phyloP scores from a whole-genome alignment of 2,329 filamentous ascomycete species.

The Rhynchosporium graminicola region DNA sequence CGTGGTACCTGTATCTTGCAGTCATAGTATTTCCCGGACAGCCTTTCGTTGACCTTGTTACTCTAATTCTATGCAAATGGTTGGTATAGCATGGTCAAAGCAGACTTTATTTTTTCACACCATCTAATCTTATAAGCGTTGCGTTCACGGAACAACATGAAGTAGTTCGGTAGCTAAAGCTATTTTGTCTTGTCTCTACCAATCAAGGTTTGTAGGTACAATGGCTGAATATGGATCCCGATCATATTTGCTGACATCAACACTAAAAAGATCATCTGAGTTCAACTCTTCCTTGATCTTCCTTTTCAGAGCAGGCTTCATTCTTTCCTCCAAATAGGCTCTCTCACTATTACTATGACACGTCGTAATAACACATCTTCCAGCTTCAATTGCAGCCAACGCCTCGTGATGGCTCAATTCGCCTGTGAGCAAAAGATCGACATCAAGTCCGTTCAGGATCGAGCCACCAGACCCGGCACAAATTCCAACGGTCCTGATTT shows the following conservation, averaged over 20 bases:
- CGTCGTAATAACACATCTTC: slow-evolving; percentile 77
- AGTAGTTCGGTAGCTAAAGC: neutral
- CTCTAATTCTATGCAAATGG: no score
- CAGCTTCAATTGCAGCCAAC: slow-evolving; percentile 80
- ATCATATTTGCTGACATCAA: slow-evolving; percentile 69
- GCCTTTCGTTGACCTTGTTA: no score
- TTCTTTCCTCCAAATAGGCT: slow-evolving; percentile 71
- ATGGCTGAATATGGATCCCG: slow-evolving; percentile 84
- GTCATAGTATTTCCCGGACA: no score
- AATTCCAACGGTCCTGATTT: slow-evolving; percentile 72
- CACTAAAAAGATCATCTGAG: slow-evolving; percentile 33
- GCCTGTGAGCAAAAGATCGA: slow-evolving; percentile 85
- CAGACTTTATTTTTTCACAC: no score
- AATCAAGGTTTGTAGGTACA: slow-evolving; percentile 48
- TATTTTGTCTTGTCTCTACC: neutral
- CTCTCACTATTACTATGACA: slow-evolving; percentile 95
- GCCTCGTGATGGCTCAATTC: slow-evolving; percentile 94
- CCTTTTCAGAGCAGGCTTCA: slow-evolving; percentile 49
- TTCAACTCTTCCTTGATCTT: slow-evolving; percentile 44
- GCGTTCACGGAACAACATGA: no score
- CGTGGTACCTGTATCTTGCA: no score
- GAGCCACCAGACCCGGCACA: slow-evolving; percentile 87
- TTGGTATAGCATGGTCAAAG: no score
- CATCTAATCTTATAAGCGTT: no score
- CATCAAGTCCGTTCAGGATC: slow-evolving; percentile 68